Percentiles rank a stretch among this genome's conserved stretches.
Conservation (phyloP, 208 protist species). For the Trichomonas vaginalis region DNA sequence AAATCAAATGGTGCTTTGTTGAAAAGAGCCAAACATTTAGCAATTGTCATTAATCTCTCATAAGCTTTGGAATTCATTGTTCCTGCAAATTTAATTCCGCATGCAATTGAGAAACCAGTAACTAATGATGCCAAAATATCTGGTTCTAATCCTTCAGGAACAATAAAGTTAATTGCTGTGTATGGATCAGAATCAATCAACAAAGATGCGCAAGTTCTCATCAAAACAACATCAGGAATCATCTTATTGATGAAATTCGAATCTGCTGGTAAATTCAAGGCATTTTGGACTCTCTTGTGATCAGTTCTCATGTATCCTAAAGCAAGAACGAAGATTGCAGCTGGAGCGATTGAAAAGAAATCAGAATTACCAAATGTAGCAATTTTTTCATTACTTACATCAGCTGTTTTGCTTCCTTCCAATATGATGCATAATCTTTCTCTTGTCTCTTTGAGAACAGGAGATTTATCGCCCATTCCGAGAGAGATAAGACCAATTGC, state of each 20-base stretch:
- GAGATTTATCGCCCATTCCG: background rate
- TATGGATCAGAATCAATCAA: background rate
- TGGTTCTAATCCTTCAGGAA: background rate
- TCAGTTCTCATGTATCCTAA: background rate
- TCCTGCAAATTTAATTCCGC: background rate
- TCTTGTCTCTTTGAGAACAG: background rate
- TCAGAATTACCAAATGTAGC: conserved; percentile 9
- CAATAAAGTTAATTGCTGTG: background rate
- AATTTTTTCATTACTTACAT: background rate
- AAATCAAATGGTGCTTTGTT: background rate
- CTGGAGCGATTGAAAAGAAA: background rate
- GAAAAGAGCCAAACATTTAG: background rate
- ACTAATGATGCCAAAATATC: background rate
- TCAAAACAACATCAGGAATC: background rate
- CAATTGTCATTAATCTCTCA: background rate
- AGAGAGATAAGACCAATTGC: background rate
- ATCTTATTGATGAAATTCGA: background rate
- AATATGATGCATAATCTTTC: background rate
- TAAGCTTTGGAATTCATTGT: background rate
- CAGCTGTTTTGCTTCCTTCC: background rate
- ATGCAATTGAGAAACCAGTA: background rate
- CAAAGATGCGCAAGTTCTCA: background rate
- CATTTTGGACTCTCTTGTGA: background rate
- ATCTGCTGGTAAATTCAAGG: background rate
- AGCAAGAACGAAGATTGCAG: background rate